Conservation (phyloP, 371 early-diverging fungal genomes). For the Capniomyces stellatus region DNA sequence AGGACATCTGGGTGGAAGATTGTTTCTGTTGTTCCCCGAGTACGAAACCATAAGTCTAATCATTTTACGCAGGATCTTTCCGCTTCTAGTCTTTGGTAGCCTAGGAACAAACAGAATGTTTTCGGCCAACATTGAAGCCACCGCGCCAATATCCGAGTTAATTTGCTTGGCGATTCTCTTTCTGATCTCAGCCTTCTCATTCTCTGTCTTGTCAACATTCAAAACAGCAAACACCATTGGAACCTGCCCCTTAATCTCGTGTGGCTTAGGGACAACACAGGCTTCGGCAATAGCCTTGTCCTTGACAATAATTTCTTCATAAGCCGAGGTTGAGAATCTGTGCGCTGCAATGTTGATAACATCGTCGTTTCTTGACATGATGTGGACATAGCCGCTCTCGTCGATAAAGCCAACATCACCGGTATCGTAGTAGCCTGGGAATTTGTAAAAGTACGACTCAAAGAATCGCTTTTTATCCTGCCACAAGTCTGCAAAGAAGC, state of each 20-base stretch:
- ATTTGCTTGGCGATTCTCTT: constrained; percentile 31
- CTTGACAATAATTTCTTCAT: constrained; percentile 61
- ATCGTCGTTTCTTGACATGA: constrained; percentile 82
- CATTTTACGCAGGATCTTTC: constrained; percentile 74
- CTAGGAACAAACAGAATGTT: constrained; percentile 38
- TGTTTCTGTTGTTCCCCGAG: background rate
- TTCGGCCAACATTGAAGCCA: constrained; percentile 50
- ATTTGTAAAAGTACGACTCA: constrained; percentile 52
- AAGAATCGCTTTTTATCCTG: constrained; percentile 56
- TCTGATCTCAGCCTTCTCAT: constrained; percentile 15
- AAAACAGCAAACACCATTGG: constrained; percentile 43
- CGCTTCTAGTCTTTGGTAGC: constrained; percentile 84
- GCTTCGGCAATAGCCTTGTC: constrained; percentile 60
- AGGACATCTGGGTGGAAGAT: constrained; percentile 3
- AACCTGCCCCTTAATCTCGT: constrained; percentile 46
- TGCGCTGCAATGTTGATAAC: constrained; percentile 90
- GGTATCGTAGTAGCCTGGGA: constrained; percentile 71
- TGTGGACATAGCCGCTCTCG: constrained; percentile 51
- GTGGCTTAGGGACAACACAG: constrained; percentile 45
- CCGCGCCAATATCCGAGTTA: constrained; percentile 48
- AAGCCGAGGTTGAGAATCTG: constrained; percentile 75
- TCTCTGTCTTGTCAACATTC: constrained; percentile 14
- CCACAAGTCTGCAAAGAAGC: constrained; percentile 52
- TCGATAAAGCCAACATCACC: constrained; percentile 69
- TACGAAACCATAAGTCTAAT: constrained; percentile 41